phyloP scores from a whole-genome alignment of 768 basidiomycete genomes.

The Serendipita sp. region DNA sequence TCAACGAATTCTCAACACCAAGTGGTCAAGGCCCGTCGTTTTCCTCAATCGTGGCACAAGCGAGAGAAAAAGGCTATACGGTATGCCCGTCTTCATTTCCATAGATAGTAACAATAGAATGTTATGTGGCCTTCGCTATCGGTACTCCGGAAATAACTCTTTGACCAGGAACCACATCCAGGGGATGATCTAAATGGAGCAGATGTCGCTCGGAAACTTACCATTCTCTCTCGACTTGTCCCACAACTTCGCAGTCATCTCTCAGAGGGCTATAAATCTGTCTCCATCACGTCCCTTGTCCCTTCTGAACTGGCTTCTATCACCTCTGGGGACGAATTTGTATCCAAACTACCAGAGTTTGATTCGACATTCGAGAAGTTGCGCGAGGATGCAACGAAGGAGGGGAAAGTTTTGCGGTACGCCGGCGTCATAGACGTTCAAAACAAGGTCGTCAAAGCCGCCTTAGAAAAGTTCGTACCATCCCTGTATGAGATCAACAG shows the following conservation, averaged over 20 bases:
- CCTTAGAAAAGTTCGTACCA: slow-evolving; percentile 65
- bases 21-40: slow-evolving; percentile 55
- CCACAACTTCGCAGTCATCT: slow-evolving; percentile 34
- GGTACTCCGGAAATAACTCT: not conserved
- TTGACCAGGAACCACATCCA: slow-evolving; percentile 83
- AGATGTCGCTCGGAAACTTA: slow-evolving; percentile 93
- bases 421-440: slow-evolving; percentile 85
- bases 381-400: slow-evolving; percentile 57
- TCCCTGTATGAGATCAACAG: not conserved
- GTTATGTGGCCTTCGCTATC: slow-evolving; percentile 10
- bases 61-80: slow-evolving; percentile 89
- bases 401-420: slow-evolving; percentile 77
- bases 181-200: slow-evolving; percentile 92
- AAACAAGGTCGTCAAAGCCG: slow-evolving; percentile 58
- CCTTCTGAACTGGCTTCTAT: slow-evolving; percentile 54
- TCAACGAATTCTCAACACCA: slow-evolving; percentile 81
- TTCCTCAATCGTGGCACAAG: slow-evolving; percentile 74
- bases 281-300: slow-evolving; percentile 72
- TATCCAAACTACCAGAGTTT: slow-evolving; percentile 60
- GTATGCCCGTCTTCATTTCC: slow-evolving; percentile 23
- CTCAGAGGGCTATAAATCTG: slow-evolving; percentile 62
- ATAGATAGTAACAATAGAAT: too few species aligned
- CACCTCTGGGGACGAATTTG: slow-evolving; percentile 64
- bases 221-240: slow-evolving; percentile 78
- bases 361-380: slow-evolving; percentile 64